Evolutionary conservation across 2,329 filamentous ascomycete species (phyloP), one percentile per base, ranked within the genome.

Genomic region (Apiospora phragmitis): DNA sequence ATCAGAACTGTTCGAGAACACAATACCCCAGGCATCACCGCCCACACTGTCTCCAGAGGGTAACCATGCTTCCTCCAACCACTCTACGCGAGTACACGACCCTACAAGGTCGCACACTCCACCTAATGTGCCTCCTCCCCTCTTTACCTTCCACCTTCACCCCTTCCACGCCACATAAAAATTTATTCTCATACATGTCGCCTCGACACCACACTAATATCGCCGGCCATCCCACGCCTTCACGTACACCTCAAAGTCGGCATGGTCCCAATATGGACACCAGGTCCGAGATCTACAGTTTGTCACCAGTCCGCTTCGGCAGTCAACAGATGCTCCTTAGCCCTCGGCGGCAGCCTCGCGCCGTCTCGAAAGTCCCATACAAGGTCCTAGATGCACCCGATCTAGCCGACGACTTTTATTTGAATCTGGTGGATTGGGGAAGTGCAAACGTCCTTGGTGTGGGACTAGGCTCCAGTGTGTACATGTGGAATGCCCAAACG

Each of bases 371-470:
- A 81, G 95, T 98, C 0, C 96, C 96, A 0, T 99, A 97, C 83
- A 99, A 99, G 82, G 96, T 99, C 1, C 86, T 99, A 12, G 96
- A 99, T 84, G 96, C 96, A 0, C 96, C 96, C 1, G 96, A 98
- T 79, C 84, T 99, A 65, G 95, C 95, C 38, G 96, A 99, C 78
- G 96, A 99, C 79, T 99, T 98, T 81, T 99, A 99, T 77, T 86
- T 99, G 45, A 99, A 99, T 77, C 85, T 99, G 35, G 95, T 99
- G 3, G 96, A 99, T 78, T 99, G 96, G 96, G 96, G 96, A 59
- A 97, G 94, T 76, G 94, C 93, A 75, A 97, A 98, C 80, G 92
- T 97, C 11, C 87, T 99, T 14, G 96, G 95, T 8, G 96, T 99
- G 59, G 96, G 96, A 0, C 84, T 99, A 35, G 95, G 95, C 24